Base-by-base conservation (phyloP, 495 filamentous ascomycete species). In the Podospora comata region DNA sequence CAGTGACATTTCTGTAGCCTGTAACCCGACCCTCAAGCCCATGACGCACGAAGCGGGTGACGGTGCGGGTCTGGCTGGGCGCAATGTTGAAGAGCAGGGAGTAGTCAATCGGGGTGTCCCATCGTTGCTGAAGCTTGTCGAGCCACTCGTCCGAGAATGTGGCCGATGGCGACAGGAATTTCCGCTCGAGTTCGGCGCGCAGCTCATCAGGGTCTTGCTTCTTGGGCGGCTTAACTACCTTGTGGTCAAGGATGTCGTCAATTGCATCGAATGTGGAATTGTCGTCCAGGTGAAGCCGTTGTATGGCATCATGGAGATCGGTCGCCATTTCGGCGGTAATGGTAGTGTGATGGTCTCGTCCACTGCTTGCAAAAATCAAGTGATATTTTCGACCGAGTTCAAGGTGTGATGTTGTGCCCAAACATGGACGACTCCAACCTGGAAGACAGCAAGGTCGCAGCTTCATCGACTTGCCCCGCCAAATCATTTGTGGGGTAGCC, bases 21-120 rank as follows among this genome's bases (percentile, higher is more conserved):
- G 92, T 96, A 16, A 99, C 93, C 34, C 91, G 86, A 20, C 95
- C 95, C 80, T 98, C 94, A 28, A 98, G 85, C 18, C 95, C 96
- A 76, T 97, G 93, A 64, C 96, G 86, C 56, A 88, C 89, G 78
- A 99, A 99, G 60, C 95, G 90, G 65, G 91, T 95, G 71, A 97
- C 89, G 18, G 93, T 97, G 64, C 95, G 89, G 3, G 92, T 91
- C 80, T 98, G 96, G 0, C 93, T 97, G 18, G 93, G 92, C 7
- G 92, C 92, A 54, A 98, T 82, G 66, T 89, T 86, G 80, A 97
- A 97, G 23, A 97, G 85, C 62, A 91, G 86, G 19, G 86, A 86
- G 75, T 91, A 89, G 71, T 96, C 88, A 44, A 87, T 85, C 13
- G 92, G 84, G 58, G 86, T 82, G 66, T 97, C 91, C 94, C 93